These are phyloP conservation scores for Bruguiera gymnorhiza DNA, from an alignment of 345 rosid species.

Conservation along the genomic window DNA sequence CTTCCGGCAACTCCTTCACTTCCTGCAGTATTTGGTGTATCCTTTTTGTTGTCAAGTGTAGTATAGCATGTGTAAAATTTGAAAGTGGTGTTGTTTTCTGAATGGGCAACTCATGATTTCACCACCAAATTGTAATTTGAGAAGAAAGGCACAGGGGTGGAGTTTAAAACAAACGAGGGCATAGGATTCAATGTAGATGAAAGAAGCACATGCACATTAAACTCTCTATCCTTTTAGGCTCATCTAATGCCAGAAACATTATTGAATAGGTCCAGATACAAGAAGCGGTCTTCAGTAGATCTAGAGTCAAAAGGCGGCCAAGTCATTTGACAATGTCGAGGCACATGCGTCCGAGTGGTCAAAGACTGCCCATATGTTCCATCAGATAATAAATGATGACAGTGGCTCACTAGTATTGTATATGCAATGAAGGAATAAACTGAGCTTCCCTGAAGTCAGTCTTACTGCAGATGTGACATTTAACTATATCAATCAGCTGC, in stretches of 20 bases:
- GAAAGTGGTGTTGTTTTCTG: constrained; percentile 6
- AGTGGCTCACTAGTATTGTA: background rate
- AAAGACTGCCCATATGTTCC: background rate
- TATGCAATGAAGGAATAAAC: too few species aligned
- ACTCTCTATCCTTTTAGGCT: background rate
- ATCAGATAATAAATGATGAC: background rate
- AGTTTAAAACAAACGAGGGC: background rate
- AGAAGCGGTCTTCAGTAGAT: background rate
- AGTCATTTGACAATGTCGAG: background rate
- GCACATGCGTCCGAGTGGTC: background rate
- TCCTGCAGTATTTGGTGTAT: constrained; percentile 97
- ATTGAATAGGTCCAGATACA: background rate
- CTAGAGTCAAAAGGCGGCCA: constrained; percentile 1
- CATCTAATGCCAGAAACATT: background rate
- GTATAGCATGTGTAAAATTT: background rate
- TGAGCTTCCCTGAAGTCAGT: too few species aligned
- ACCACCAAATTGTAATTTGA: background rate
- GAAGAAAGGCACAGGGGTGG: constrained; percentile 3
- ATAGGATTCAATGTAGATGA: background rate
- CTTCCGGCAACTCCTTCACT: constrained; percentile 91
- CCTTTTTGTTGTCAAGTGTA: constrained; percentile 24
- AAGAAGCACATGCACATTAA: too few species aligned
- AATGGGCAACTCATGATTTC: background rate
- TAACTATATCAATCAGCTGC: too few species aligned
- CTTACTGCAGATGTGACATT: too few species aligned